Base-by-base conservation (phyloP, 2,329 filamentous ascomycete genomes). In the Eurotiales sp. region DNA sequence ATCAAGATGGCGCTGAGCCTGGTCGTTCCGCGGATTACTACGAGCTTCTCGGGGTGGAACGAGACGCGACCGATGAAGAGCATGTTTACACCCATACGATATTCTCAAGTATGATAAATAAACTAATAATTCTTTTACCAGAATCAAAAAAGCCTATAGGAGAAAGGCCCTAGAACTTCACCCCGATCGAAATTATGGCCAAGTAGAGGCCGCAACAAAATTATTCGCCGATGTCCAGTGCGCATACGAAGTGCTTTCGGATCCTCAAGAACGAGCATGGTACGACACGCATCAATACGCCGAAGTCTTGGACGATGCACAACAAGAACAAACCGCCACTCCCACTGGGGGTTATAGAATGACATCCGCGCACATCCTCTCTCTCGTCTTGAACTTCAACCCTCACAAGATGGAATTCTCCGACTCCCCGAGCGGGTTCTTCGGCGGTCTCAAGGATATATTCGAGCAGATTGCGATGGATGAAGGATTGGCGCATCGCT, bases 191-290 rank as follows among this genome's bases (percentile, higher is more conserved):
- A 99, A 99, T 69, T 86, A 87, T 67, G 86, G 88, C 61, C 86
- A 96, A 64, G 85, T 87, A 55, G 90, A 95, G 62, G 81, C 84
- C 56, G 85, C 92, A 2, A 99, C 93, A 1, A 81, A 78, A 58
- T 83, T 85, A 47, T 99, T 99, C 66, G 90, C 93, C 45, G 90
- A 96, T 65, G 80, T 97, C 23, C 92, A 96, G 68, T 81, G 90
- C 30, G 93, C 93, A 42, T 95, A 99, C 67, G 90, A 97, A 68
- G 83, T 99, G n/a, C 81, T 99, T 1, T 95, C 91, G 1, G 93
- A 99, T 67, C 85, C 90, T 10, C 92, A 99, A 67, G 93, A 99
- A 69, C 84, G 93, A 60, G 87, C 91, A 27, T 99, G 93, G 93
- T 99, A 99, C 73, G 92, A 99, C 71, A 90, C 90, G 2, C 93